phyloP scores from a whole-genome alignment of 352 stramenopile genomes.

The Albugo candida region DNA sequence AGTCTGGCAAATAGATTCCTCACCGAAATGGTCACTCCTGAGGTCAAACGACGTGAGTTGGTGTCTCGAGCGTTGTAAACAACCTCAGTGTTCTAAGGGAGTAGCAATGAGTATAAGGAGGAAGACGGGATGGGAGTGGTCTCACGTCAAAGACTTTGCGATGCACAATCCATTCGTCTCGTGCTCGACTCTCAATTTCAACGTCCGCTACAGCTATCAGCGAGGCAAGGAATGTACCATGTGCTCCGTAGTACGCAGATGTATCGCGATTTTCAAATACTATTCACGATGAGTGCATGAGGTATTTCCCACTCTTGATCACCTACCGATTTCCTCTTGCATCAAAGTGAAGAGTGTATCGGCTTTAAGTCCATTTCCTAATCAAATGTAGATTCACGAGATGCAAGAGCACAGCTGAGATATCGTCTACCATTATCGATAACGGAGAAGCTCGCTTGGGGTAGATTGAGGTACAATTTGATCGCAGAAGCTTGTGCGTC shows the following conservation, averaged over 20 bases:
- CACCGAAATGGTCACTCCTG: conserved; percentile 29
- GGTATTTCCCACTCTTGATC: background rate
- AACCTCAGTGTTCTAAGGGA: conserved; percentile 22
- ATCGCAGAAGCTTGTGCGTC: conserved; percentile 35
- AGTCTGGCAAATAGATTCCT: conserved; percentile 39
- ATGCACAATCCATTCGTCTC: conserved; percentile 30
- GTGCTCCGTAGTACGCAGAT: conserved; percentile 15
- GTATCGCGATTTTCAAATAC: background rate
- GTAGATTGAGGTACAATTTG: conserved; percentile 20
- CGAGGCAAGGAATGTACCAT: conserved; percentile 31
- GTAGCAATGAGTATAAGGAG: background rate
- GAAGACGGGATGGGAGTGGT: background rate
- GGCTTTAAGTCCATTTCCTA: background rate
- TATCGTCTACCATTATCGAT: conserved; percentile 36
- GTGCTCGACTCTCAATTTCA: conserved; percentile 41
- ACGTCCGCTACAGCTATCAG: conserved; percentile 21
- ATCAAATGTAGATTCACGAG: background rate
- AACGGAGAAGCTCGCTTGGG: conserved; percentile 27
- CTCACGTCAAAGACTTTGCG: conserved; percentile 51
- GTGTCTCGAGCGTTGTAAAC: conserved; percentile 34
- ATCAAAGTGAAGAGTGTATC: background rate
- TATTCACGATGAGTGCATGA: background rate
- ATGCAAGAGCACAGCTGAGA: background rate
- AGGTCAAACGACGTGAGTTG: conserved; percentile 1
- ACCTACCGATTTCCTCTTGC: background rate